Evolutionary conservation across 2,329 filamentous ascomycete genomes (phyloP).

Genomic region (Neonectria magnoliae): DNA sequence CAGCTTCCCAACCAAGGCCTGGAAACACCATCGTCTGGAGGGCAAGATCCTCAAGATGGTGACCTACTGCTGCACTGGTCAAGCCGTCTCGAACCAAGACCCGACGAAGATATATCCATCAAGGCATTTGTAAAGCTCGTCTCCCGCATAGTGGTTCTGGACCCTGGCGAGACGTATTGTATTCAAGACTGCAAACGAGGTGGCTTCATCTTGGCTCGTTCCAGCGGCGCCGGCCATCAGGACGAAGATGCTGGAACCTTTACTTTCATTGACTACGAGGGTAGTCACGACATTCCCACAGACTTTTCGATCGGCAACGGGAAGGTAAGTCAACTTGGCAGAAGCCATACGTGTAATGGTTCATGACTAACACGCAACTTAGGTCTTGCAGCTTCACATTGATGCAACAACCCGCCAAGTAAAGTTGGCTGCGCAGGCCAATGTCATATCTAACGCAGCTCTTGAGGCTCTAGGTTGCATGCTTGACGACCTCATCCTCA

Average conservation of each 20-base stretch:
- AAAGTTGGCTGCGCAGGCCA: background rate
- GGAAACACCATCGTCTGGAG: background rate
- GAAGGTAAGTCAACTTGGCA: background rate
- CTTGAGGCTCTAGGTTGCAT: background rate
- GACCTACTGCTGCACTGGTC: background rate
- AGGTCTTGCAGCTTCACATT: background rate
- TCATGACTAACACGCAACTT: background rate
- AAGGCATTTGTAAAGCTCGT: background rate
- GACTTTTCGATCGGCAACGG: background rate
- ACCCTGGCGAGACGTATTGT: background rate
- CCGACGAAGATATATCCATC: background rate
- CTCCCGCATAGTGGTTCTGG: background rate
- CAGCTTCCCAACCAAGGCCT: background rate
- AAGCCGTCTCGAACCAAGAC: background rate
- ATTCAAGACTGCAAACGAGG: background rate
- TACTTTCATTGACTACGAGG: background rate
- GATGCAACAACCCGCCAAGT: background rate
- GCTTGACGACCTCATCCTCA: background rate
- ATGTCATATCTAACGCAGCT: background rate
- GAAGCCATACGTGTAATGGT: background rate
- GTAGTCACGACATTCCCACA: background rate
- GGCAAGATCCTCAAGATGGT: background rate
- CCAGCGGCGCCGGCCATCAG: background rate
- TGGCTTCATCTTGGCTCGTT: background rate
- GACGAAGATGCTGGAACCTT: background rate